Evolutionary conservation across 1,284 basidiomycete genomes (phyloP).

Genomic region (Coniferiporia sulphurascens): DNA sequence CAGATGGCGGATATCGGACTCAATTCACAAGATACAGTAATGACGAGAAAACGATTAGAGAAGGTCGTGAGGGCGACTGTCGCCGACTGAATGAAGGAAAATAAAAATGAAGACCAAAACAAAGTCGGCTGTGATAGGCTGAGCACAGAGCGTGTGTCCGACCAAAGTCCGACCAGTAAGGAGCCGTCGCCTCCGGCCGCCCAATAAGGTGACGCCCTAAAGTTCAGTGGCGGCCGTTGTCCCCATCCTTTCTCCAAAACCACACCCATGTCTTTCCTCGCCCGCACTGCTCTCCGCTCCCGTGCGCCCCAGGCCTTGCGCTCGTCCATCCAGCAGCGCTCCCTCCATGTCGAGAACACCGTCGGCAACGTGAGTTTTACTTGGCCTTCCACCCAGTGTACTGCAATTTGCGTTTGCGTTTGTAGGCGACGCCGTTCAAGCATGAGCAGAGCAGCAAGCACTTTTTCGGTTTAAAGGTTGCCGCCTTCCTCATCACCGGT

Average conservation of each 20-base stretch:
- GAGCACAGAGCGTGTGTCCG: background rate
- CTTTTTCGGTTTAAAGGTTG: constrained; percentile 55
- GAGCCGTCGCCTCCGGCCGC: too few species aligned
- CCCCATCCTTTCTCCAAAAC: constrained; percentile 4
- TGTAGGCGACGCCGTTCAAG: constrained; percentile 67
- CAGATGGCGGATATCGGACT: background rate
- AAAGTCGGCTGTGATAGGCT: background rate
- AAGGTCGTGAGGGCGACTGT: too few species aligned
- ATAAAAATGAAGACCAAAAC: background rate
- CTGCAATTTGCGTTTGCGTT: background rate
- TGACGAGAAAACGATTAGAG: background rate
- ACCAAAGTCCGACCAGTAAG: background rate
- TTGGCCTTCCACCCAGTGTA: background rate
- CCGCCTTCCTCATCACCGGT: constrained; percentile 48
- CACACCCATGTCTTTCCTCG: constrained; percentile 27
- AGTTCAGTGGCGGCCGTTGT: background rate
- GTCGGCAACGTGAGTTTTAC: constrained; percentile 53
- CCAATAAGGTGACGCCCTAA: too few species aligned
- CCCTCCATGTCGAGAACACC: constrained; percentile 31
- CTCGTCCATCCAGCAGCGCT: constrained; percentile 29
- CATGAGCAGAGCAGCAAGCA: constrained; percentile 51
- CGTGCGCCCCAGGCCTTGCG: constrained; percentile 31
- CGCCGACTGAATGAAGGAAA: too few species aligned
- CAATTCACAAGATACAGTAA: background rate
- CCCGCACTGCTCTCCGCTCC: constrained; percentile 40